Percentiles rank a stretch among this genome's conserved stretches.
phyloP scores from a whole-genome alignment of 2,329 filamentous ascomycete genomes.

The Monosporascus sp. region DNA sequence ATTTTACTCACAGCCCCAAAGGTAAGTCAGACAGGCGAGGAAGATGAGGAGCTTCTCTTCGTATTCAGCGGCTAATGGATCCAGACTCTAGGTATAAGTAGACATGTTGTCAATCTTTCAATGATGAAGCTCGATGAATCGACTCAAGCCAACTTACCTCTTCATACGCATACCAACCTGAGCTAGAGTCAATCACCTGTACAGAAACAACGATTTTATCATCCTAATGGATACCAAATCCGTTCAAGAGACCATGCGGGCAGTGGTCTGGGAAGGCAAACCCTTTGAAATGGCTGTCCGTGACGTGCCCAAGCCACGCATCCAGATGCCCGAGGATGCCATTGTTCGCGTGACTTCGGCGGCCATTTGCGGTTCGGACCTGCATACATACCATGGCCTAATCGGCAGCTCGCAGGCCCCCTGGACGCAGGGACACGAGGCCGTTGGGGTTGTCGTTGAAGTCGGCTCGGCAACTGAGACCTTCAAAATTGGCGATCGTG shows the following conservation, averaged over 20 bases:
- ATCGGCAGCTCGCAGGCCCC: constrained; percentile 11
- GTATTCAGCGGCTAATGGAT: no score
- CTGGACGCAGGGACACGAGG: constrained; percentile 32
- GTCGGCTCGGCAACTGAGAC: constrained; percentile 29
- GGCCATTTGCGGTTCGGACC: constrained; percentile 30
- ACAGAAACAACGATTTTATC: no score
- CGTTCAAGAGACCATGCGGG: constrained; percentile 1
- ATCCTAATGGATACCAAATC: neutral
- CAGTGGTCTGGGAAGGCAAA: constrained; percentile 6
- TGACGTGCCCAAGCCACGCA: constrained; percentile 8
- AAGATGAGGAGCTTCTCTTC: no score
- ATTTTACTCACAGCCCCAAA: no score
- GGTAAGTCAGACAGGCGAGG: no score
- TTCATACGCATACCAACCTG: no score
- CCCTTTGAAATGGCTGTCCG: constrained; percentile 9
- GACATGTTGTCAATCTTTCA: no score
- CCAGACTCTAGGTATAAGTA: no score
- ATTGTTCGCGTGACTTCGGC: constrained; percentile 29
- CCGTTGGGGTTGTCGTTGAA: constrained; percentile 31
- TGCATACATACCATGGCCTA: constrained; percentile 28
- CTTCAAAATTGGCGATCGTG: constrained; percentile 32
- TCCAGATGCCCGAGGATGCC: constrained; percentile 21
- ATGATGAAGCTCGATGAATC: no score
- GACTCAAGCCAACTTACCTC: no score
- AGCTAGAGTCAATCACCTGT: no score